phyloP scores from a whole-genome alignment of 164 flowering plant species.

The Litsea cubeba region DNA sequence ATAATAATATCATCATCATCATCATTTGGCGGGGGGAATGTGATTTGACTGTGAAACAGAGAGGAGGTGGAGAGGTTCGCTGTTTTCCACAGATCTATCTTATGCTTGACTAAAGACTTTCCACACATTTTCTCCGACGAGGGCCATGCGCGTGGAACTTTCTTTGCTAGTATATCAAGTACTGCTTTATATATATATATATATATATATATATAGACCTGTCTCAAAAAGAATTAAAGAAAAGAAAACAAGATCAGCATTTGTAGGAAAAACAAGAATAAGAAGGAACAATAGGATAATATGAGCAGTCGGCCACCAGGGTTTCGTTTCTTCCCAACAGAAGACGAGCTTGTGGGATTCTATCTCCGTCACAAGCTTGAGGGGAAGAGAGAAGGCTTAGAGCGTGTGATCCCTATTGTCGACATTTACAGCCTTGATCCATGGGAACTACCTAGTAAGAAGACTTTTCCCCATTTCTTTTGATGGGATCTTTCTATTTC shows the following conservation, averaged over 20 bases:
- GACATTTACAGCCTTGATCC: slow-evolving; percentile 39
- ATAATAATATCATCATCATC: too few species aligned
- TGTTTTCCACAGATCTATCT: too few species aligned
- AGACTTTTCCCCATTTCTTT: neutral
- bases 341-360: slow-evolving; percentile 57
- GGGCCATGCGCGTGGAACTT: neutral
- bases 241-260: neutral
- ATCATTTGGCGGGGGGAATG: too few species aligned
- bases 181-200: too few species aligned
- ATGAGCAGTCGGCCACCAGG: slow-evolving; percentile 19
- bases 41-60: too few species aligned
- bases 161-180: too few species aligned
- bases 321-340: slow-evolving; percentile 60
- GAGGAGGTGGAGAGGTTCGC: too few species aligned
- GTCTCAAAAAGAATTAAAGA: neutral
- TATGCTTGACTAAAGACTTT: too few species aligned
- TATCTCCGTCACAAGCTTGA: slow-evolving; percentile 45
- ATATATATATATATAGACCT: too few species aligned
- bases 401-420: slow-evolving; percentile 38
- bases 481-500: too few species aligned
- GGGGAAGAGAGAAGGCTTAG: slow-evolving; percentile 18
- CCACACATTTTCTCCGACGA: neutral
- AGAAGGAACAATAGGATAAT: neutral
- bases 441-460: slow-evolving; percentile 42
- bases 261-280: neutral